Percentiles rank a stretch among this genome's conserved stretches.
Evolutionary conservation across 768 basidiomycete genomes (phyloP).

Genomic region (Crassisporium funariophilum): DNA sequence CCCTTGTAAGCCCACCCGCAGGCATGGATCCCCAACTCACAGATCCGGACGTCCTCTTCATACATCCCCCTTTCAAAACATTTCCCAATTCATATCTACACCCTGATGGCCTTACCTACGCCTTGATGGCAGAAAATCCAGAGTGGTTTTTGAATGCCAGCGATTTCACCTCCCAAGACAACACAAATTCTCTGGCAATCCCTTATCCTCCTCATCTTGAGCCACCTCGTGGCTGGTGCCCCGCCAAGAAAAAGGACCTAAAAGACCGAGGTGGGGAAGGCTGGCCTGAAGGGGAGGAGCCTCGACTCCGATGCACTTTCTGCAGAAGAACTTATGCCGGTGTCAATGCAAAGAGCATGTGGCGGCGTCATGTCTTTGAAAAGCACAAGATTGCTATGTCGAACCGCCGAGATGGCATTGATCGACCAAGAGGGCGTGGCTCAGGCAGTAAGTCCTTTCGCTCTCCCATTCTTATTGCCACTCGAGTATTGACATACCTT

Average conservation of each 20-base stretch:
- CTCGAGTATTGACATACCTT: conserved; percentile 17
- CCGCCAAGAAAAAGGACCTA: conserved; percentile 79
- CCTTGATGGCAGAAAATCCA: conserved; percentile 69
- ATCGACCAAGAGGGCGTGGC: conserved; percentile 63
- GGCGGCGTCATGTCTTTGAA: conserved; percentile 86
- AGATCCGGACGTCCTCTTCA: conserved; percentile 69
- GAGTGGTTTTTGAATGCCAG: conserved; percentile 78
- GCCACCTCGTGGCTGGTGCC: conserved; percentile 85
- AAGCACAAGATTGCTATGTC: conserved; percentile 92
- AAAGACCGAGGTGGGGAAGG: conserved; percentile 68
- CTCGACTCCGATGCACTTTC: conserved; percentile 80
- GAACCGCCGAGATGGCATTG: conserved; percentile 73
- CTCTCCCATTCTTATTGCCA: conserved; percentile 3
- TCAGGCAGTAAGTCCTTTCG: conserved; percentile 57
- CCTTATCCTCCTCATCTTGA: conserved; percentile 77
- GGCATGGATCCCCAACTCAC: conserved; percentile 68
- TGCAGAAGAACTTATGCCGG: conserved; percentile 84
- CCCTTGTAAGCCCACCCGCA: conserved; percentile 48
- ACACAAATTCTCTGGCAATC: conserved; percentile 53
- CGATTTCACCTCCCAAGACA: conserved; percentile 58
- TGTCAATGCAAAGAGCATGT: conserved; percentile 91
- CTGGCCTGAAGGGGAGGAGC: conserved; percentile 83
- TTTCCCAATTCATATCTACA: conserved; percentile 65
- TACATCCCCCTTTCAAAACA: conserved; percentile 70
- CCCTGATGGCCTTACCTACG: conserved; percentile 71